Evolutionary conservation across 176 grass and related monocot species (phyloP).

Genomic region (Zoysia pacifica): DNA sequence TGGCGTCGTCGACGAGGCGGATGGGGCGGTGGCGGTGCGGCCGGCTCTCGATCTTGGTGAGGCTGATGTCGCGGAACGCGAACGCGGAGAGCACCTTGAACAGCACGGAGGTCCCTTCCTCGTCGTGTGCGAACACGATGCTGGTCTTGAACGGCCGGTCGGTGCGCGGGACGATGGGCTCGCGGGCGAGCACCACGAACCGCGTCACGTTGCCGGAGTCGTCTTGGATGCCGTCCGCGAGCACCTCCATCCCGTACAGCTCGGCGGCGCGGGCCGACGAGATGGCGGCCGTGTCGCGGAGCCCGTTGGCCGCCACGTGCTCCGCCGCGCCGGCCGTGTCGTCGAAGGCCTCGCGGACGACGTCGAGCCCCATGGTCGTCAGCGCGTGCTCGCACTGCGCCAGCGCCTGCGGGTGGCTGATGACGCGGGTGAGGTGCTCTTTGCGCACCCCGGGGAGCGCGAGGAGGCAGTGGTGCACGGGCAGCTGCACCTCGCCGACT

Average conservation of each 20-base stretch:
- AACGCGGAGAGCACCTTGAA: constrained; percentile 93
- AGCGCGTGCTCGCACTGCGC: constrained; percentile 96
- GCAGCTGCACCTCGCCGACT: constrained; percentile 93
- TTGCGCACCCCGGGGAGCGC: constrained; percentile 85
- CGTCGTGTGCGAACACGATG: constrained; percentile 91
- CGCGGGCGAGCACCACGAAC: constrained; percentile 88
- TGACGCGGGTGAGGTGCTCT: constrained; percentile 80
- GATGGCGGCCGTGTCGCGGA: constrained; percentile 91
- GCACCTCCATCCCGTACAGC: constrained; percentile 78
- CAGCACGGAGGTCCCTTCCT: constrained; percentile 80
- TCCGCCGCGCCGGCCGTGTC: constrained; percentile 91
- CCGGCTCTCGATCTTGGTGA: constrained; percentile 95
- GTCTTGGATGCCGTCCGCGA: constrained; percentile 90
- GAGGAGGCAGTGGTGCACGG: constrained; percentile 93
- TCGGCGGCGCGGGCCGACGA: constrained; percentile 81
- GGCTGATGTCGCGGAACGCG: constrained; percentile 76
- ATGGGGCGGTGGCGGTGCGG: constrained; percentile 82
- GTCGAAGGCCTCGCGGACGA: constrained; percentile 91
- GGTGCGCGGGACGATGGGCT: constrained; percentile 90
- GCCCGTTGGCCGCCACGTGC: constrained; percentile 58
- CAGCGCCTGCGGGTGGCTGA: constrained; percentile 96
- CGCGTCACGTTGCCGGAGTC: constrained; percentile 81
- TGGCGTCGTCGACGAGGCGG: constrained; percentile 88
- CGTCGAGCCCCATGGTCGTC: constrained; percentile 81
- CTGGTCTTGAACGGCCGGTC: constrained; percentile 95